Evolutionary conservation across 169 alveolate genomes (phyloP).

Genomic region (Neospora caninum): DNA sequence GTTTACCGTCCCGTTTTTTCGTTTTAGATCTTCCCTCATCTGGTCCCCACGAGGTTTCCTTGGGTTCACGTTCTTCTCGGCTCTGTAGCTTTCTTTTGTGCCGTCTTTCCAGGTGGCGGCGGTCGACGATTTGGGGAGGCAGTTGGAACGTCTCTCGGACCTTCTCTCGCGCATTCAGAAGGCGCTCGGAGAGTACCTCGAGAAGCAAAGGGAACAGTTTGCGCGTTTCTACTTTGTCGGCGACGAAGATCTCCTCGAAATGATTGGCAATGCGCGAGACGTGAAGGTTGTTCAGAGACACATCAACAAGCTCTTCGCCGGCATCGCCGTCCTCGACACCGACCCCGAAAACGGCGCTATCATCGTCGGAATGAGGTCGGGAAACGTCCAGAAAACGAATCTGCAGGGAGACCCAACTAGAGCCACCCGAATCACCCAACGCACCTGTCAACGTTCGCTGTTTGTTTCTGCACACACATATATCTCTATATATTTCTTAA

Average conservation of each 20-base stretch:
- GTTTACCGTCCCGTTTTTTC: too few relatives aligned
- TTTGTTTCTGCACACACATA: background rate
- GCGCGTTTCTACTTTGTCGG: constrained; percentile 98
- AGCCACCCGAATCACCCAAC: too few relatives aligned
- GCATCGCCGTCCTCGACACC: constrained; percentile 85
- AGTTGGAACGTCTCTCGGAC: constrained; percentile 93
- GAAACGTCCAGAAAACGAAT: background rate
- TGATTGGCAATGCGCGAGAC: constrained; percentile 97
- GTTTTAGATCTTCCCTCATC: too few relatives aligned
- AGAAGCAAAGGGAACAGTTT: constrained; percentile 95
- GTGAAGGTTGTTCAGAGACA: constrained; percentile 94
- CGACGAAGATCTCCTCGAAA: constrained; percentile 97
- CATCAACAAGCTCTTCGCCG: constrained; percentile 98
- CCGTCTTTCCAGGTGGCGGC: constrained; percentile 69
- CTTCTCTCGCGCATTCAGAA: constrained; percentile 93
- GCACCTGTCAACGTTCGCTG: background rate
- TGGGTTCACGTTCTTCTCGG: background rate
- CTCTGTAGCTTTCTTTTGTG: background rate
- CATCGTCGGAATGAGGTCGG: constrained; percentile 63
- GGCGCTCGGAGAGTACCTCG: constrained; percentile 96
- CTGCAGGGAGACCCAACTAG: background rate
- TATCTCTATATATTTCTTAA: background rate
- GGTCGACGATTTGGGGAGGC: constrained; percentile 91
- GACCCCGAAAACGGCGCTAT: constrained; percentile 58
- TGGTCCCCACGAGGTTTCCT: background rate